These are phyloP conservation scores for Achlya hypogyna DNA, from an alignment of 352 stramenopile species.

Conservation along the genomic window DNA sequence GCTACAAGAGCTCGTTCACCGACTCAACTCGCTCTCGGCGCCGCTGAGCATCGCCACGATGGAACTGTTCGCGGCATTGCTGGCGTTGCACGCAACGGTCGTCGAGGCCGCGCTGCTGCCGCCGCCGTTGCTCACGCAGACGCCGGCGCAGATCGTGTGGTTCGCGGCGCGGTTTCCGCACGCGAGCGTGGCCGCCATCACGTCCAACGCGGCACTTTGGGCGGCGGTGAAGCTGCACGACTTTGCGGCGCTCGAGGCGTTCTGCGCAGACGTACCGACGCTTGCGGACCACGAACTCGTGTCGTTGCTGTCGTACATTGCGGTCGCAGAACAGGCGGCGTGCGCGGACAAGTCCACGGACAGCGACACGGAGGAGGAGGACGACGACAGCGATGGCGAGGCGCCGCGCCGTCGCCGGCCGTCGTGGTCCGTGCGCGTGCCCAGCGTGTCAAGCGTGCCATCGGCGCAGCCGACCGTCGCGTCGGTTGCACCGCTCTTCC, in stretches of 20 bases:
- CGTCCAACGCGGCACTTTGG: constrained; percentile 7
- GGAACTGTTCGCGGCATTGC: constrained; percentile 63
- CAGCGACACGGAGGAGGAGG: constrained; percentile 32
- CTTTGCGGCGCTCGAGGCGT: background rate
- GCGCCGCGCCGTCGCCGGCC: constrained; percentile 27
- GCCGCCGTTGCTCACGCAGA: background rate
- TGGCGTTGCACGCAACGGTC: constrained; percentile 56
- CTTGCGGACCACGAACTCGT: background rate
- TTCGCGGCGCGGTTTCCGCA: constrained; percentile 74
- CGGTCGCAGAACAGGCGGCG: constrained; percentile 66
- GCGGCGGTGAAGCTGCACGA: constrained; percentile 3
- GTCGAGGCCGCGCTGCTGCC: constrained; percentile 46
- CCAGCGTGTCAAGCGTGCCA: background rate
- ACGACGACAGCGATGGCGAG: constrained; percentile 36
- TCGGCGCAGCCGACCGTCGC: background rate
- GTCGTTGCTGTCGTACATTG: constrained; percentile 78
- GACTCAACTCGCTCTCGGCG: constrained; percentile 70
- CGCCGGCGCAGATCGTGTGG: constrained; percentile 48
- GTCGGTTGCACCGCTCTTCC: constrained; percentile 32
- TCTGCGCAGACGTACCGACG: background rate
- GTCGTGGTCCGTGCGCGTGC: constrained; percentile 21
- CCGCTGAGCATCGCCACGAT: constrained; percentile 76
- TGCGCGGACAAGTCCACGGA: constrained; percentile 35
- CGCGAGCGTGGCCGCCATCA: constrained; percentile 41
- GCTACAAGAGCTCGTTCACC: constrained; percentile 60